Evolutionary conservation across 805 yeast species (phyloP).

Genomic region (Saccharomycopsis schoenii): DNA sequence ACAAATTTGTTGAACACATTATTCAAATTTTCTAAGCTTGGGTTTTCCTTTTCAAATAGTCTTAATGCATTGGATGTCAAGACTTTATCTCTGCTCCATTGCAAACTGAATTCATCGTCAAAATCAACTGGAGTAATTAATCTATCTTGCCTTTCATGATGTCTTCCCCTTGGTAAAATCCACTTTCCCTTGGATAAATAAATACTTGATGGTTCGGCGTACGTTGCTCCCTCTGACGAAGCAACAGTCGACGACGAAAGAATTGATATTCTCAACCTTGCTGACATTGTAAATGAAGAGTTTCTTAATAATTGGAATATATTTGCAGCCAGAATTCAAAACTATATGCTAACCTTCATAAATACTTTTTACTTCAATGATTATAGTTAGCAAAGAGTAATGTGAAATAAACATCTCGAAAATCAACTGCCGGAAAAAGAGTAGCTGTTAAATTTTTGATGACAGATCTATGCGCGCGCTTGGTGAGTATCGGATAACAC

Average conservation of each 20-base stretch:
- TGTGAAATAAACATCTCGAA: no score
- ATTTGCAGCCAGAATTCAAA: background rate
- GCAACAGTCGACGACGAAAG: background rate
- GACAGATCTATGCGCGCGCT: conserved; percentile 1
- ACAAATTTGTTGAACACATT: conserved; percentile 13
- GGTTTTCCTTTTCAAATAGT: conserved; percentile 3
- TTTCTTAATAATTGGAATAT: background rate
- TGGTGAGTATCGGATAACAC: background rate
- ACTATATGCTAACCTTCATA: no score
- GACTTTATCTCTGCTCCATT: conserved; percentile 9
- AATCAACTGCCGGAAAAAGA: background rate
- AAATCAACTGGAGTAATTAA: conserved; percentile 6
- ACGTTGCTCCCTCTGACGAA: background rate
- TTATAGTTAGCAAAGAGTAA: no score
- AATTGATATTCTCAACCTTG: background rate
- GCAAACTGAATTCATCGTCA: conserved; percentile 11
- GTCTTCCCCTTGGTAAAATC: conserved; percentile 14
- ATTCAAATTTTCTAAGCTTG: conserved; percentile 8
- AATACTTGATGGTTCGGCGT: background rate
- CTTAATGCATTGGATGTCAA: background rate
- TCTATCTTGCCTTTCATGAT: conserved; percentile 17
- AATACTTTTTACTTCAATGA: background rate
- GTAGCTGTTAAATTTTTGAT: background rate
- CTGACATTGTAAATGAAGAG: background rate
- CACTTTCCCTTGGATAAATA: conserved; percentile 13